A percentile compares a stretch with the other conserved stretches of the same genome.
These are phyloP conservation scores for Neckera pumila DNA, from an alignment of 225 moss, liverwort and hornwort genomes.

Conservation along the genomic window DNA sequence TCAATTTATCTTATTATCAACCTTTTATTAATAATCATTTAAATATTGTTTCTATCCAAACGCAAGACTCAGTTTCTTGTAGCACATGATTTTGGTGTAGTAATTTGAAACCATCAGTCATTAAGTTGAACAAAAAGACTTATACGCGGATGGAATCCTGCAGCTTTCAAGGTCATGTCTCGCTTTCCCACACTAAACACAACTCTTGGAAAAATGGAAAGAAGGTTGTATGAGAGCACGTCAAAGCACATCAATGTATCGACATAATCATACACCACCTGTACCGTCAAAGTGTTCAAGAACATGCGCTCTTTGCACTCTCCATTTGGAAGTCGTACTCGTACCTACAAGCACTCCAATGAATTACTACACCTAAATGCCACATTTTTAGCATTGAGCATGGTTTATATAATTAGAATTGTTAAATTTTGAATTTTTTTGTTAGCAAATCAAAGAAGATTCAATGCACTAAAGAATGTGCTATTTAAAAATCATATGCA, in stretches of 20 bases:
- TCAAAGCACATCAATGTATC: conserved; percentile 68
- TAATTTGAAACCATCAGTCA: neutral
- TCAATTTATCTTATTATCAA: no score
- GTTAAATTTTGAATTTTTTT: no score
- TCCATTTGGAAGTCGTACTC: conserved; percentile 70
- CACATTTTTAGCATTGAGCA: neutral
- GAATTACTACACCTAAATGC: neutral
- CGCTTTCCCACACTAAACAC: conserved; percentile 41
- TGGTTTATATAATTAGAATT: neutral
- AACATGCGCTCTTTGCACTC: conserved; percentile 64
- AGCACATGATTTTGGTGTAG: accelerated
- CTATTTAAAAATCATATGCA: no score
- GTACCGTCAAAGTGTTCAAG: conserved; percentile 24
- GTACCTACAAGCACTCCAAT: conserved; percentile 19
- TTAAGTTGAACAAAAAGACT: conserved; percentile 67
- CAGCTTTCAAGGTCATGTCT: conserved; percentile 46
- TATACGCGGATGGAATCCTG: conserved; percentile 48
- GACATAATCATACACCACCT: conserved; percentile 70
- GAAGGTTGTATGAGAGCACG: conserved; percentile 45
- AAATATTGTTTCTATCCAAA: neutral
- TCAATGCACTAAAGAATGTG: neutral
- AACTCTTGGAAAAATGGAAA: conserved; percentile 64
- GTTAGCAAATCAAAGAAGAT: neutral
- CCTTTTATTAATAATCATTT: no score
- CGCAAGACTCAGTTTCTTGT: accelerated